These are phyloP conservation scores for Tubosaeta brunneosetosa DNA, from an alignment of 768 basidiomycete species.

Conservation along the genomic window DNA sequence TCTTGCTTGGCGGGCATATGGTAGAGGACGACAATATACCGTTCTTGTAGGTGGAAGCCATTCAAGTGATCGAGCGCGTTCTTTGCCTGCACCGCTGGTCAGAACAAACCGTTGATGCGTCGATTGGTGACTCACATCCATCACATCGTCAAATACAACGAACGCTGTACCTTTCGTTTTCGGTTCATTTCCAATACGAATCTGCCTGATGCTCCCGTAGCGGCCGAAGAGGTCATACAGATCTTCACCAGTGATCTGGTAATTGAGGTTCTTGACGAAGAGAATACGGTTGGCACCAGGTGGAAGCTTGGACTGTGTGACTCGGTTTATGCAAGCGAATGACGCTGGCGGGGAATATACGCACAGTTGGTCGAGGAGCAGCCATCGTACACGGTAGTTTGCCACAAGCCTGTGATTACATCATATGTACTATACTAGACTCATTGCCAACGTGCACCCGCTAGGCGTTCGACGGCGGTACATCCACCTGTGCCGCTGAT, in stretches of 20 bases:
- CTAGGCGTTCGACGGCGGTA: slow-evolving; percentile 51
- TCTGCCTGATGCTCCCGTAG: slow-evolving; percentile 94
- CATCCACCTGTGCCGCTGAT: slow-evolving; percentile 65
- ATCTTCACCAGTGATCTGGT: slow-evolving; percentile 89
- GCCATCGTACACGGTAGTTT: slow-evolving; percentile 43
- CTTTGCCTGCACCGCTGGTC: slow-evolving; percentile 62
- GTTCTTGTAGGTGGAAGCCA: slow-evolving; percentile 96
- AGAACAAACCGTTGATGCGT: slow-evolving; percentile 2
- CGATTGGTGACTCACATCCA: slow-evolving; percentile 62
- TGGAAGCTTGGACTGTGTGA: slow-evolving; percentile 71
- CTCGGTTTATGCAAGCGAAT: background rate
- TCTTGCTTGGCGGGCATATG: slow-evolving; percentile 98
- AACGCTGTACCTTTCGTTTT: slow-evolving; percentile 97
- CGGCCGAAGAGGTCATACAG: slow-evolving; percentile 96
- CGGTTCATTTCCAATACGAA: slow-evolving; percentile 86
- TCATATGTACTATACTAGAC: slow-evolving; percentile 6
- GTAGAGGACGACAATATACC: slow-evolving; percentile 96
- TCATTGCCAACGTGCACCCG: slow-evolving; percentile 11
- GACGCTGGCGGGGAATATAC: background rate
- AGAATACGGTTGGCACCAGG: slow-evolving; percentile 89
- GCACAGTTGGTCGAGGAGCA: slow-evolving; percentile 63
- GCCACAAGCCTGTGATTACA: slow-evolving; percentile 13
- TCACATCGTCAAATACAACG: slow-evolving; percentile 93
- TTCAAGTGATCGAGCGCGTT: slow-evolving; percentile 96
- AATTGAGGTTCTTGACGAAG: slow-evolving; percentile 91